Evolutionary conservation across 345 rosid genomes (phyloP).

Genomic region (Eucalyptus dawsonii): DNA sequence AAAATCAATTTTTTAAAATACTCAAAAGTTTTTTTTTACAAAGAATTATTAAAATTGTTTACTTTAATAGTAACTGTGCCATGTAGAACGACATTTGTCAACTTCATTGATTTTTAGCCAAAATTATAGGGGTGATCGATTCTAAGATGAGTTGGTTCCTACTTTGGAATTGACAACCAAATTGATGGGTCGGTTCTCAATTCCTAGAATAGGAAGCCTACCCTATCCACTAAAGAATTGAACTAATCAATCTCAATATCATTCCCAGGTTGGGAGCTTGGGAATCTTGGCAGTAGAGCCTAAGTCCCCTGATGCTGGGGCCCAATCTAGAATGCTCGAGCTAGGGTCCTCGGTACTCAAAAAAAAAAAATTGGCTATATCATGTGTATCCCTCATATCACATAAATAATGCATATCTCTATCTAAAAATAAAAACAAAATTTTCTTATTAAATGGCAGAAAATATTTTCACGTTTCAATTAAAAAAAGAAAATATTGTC

Average conservation of each 20-base stretch:
- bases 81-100: rapidly evolving
- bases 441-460: rapidly evolving
- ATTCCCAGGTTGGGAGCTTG: rapidly evolving
- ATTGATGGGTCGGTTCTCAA: rapidly evolving
- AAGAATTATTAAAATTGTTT: too few relatives aligned
- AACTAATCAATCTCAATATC: too few relatives aligned
- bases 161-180: rapidly evolving
- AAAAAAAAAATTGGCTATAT: too few relatives aligned
- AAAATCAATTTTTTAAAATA: rapidly evolving
- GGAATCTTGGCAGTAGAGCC: too few relatives aligned
- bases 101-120: rapidly evolving
- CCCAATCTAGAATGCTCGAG: rapidly evolving
- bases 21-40: too few relatives aligned
- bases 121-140: too few relatives aligned
- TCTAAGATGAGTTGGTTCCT: rapidly evolving
- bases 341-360: too few relatives aligned
- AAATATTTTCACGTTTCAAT: rapidly evolving
- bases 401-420: too few relatives aligned
- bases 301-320: rapidly evolving
- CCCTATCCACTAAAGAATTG: too few relatives aligned
- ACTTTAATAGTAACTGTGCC: rapidly evolving
- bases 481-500: too few relatives aligned
- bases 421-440: rapidly evolving
- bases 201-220: too few relatives aligned
- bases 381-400: too few relatives aligned